Evolutionary conservation across 257 asterid species (phyloP).

Genomic region (Parsonsia alboflavescens): DNA sequence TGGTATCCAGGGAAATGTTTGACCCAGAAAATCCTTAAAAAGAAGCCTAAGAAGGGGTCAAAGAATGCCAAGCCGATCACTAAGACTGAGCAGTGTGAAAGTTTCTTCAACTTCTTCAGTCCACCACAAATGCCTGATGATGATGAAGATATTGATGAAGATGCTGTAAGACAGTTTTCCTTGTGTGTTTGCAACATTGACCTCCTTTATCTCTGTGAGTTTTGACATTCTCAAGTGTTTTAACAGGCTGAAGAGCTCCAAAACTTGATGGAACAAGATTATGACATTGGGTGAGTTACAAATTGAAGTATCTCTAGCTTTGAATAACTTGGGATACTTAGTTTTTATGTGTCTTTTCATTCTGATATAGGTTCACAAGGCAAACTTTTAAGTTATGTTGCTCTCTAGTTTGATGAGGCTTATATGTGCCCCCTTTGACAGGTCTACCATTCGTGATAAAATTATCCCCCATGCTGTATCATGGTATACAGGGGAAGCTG

Average conservation of each 20-base stretch:
- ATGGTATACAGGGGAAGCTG: conserved; percentile 95
- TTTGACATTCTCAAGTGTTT: neutral
- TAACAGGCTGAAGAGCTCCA: conserved; percentile 79
- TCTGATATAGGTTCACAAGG: neutral
- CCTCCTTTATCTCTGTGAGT: neutral
- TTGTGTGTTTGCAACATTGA: neutral
- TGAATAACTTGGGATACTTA: neutral
- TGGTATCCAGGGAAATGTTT: conserved; percentile 78
- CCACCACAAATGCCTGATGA: conserved; percentile 89
- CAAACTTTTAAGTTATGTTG: neutral
- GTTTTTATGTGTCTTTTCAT: neutral
- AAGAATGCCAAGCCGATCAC: conserved; percentile 65
- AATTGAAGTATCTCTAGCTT: neutral
- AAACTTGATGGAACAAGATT: conserved; percentile 82
- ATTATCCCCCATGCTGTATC: conserved; percentile 90
- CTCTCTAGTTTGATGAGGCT: too few species aligned
- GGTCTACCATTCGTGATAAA: conserved; percentile 79
- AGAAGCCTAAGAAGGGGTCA: conserved; percentile 88
- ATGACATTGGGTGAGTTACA: conserved; percentile 64
- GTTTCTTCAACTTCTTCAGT: conserved; percentile 87
- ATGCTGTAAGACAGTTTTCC: conserved; percentile 49
- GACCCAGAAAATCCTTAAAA: conserved; percentile 70
- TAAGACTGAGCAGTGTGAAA: conserved; percentile 76
- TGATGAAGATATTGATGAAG: conserved; percentile 77
- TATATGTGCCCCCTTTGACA: conserved; percentile 19